Base-by-base conservation (phyloP, 2,329 filamentous ascomycete species). In the Aschersonia sp. region DNA sequence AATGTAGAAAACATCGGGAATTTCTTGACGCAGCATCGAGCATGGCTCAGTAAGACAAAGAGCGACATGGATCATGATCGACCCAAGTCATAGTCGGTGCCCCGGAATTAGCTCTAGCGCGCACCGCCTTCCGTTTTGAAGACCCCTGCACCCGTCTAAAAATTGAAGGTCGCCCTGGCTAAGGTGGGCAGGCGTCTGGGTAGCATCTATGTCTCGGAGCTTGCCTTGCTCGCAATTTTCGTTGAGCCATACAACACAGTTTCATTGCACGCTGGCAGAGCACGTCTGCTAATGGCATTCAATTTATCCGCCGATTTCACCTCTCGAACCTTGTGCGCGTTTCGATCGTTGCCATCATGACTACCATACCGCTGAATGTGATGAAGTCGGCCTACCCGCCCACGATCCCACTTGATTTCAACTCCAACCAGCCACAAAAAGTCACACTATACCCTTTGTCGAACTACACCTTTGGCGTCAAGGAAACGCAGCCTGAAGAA, bases 401-500 rank as follows among this genome's bases (percentile, higher is more conserved):
- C 30, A 80, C 82, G 52, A 76, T 87, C 47, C 88, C 89, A 30
- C 81, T 86, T 53, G 69, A 81, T 55, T 98, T 98, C 76, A 86
- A 89, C 62, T 81, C 78, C 46, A 88, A 90, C 63, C 92, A 98
- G 66, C 87, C 90, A 35, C 71, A 81, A 57, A 92, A 88, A 2
- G 89, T 98, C 60, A 85, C 86, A 47, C 78, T 98, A 30, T 97
- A 89, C 62, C 92, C 92, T 35, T 78, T 98, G 45, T 95, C 88
- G 56, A 98, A 97, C 74, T 98, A 98, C 73, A 97, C 92, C 30
- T 97, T 98, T 60, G 90, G 90, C 53, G 94, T 94, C 51, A 98
- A 98, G 68, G 92, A 97, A 71, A 94, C 86, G 29, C 92, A 98
- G 63, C 92, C 90, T 2, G 92, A 98, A 67, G 92, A 98, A 67